A percentile compares a stretch with the other conserved stretches of the same genome.
These are phyloP conservation scores for Eleusine indica DNA, from an alignment of 176 grass and related monocot species.

Conservation along the genomic window DNA sequence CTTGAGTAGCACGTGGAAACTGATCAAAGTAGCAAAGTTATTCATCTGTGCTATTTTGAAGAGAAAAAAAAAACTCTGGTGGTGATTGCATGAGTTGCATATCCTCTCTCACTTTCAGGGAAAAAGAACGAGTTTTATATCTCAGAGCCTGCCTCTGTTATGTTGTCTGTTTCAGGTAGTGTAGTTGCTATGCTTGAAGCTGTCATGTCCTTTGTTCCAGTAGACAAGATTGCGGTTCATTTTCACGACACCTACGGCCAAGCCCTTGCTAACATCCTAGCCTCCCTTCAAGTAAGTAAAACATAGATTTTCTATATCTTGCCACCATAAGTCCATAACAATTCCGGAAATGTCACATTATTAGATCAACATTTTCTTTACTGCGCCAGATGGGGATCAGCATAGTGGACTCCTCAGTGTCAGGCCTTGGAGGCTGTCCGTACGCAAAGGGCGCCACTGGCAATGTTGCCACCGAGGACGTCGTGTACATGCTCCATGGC, in stretches of 20 bases:
- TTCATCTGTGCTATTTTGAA: too few species aligned
- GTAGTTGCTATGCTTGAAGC: slow-evolving; percentile 79
- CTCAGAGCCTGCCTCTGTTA: background rate
- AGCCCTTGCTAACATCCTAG: slow-evolving; percentile 82
- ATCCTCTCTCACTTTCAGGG: too few species aligned
- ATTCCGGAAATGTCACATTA: background rate
- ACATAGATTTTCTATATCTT: background rate
- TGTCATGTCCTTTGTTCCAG: slow-evolving; percentile 68
- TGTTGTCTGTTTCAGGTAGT: slow-evolving; percentile 51
- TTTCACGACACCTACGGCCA: slow-evolving; percentile 96
- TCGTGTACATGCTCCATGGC: slow-evolving; percentile 91
- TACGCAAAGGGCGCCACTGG: slow-evolving; percentile 84
- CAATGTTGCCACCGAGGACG: slow-evolving; percentile 86
- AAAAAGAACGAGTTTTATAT: too few species aligned
- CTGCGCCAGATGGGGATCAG: slow-evolving; percentile 72
- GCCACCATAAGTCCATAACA: background rate
- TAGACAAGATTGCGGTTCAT: slow-evolving; percentile 82
- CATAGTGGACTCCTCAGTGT: slow-evolving; percentile 75
- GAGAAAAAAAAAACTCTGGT: too few species aligned
- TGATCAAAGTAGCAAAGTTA: too few species aligned
- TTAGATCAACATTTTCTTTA: background rate
- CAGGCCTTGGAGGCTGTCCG: slow-evolving; percentile 86
- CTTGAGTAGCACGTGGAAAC: slow-evolving; percentile 1
- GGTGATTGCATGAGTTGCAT: too few species aligned
- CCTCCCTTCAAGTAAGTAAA: slow-evolving; percentile 78